Conservation (phyloP, 2,329 filamentous ascomycete genomes). For the Penicillium italicum region DNA sequence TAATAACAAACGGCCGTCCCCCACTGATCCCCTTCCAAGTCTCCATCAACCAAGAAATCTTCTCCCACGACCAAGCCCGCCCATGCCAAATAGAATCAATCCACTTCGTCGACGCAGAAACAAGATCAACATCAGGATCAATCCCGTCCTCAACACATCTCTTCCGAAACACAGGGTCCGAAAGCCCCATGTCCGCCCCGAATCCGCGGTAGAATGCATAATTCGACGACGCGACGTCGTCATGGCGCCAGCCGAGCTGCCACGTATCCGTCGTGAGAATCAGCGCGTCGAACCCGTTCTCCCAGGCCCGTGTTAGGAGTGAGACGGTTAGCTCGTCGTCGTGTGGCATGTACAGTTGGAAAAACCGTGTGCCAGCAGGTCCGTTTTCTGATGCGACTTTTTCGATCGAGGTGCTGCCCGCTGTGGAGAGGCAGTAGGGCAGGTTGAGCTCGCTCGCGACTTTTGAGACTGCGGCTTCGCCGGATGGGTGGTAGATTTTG, state of each 20-base stretch:
- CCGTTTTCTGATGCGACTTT: slow-evolving; percentile 57
- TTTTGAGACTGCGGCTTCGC: slow-evolving; percentile 58
- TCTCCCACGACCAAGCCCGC: slow-evolving; percentile 61
- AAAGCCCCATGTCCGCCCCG: slow-evolving; percentile 55
- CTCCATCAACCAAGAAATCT: slow-evolving; percentile 62
- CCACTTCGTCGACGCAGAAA: slow-evolving; percentile 58
- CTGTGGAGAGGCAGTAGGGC: slow-evolving; percentile 59
- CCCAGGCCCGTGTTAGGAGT: slow-evolving; percentile 54
- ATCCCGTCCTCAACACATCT: slow-evolving; percentile 51
- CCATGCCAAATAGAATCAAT: slow-evolving; percentile 66
- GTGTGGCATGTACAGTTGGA: slow-evolving; percentile 62
- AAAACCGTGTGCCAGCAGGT: slow-evolving; percentile 50
- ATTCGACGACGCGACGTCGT: slow-evolving; percentile 55
- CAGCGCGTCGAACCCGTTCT: slow-evolving; percentile 55
- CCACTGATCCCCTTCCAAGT: slow-evolving; percentile 54
- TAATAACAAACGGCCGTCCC: slow-evolving; percentile 59
- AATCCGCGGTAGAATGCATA: slow-evolving; percentile 62
- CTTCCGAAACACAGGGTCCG: slow-evolving; percentile 58
- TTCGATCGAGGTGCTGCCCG: slow-evolving; percentile 56
- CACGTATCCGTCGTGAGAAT: slow-evolving; percentile 63
- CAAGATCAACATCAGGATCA: slow-evolving; percentile 50
- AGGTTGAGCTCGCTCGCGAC: slow-evolving; percentile 59
- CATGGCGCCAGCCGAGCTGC: slow-evolving; percentile 61
- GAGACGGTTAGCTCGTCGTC: slow-evolving; percentile 58
- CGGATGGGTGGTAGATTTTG: slow-evolving; percentile 59